Evolutionary conservation across 2,329 filamentous ascomycete genomes (phyloP).

Genomic region (Xylaria sp.): DNA sequence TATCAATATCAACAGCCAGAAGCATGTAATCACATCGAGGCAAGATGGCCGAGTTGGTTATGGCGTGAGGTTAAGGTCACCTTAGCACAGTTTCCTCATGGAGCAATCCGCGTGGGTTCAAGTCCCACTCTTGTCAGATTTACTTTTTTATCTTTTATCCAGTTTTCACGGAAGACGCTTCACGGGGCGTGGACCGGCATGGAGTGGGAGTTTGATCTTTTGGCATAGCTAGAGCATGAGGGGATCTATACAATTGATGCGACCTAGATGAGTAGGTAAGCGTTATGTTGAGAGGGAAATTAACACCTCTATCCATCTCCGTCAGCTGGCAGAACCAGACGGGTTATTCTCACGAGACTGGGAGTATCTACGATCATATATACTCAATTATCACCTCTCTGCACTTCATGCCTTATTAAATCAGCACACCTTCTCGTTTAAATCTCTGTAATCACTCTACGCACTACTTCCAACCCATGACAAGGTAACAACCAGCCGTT

Average conservation of each 20-base stretch:
- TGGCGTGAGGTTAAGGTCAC: conserved; percentile 52
- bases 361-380: no score
- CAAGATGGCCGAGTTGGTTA: conserved; percentile 54
- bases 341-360: no score
- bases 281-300: no score
- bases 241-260: no score
- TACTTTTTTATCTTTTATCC: neutral
- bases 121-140: conserved; percentile 50
- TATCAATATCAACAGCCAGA: no score
- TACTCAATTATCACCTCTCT: neutral
- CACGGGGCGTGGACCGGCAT: no score
- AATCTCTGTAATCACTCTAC: neutral
- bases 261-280: no score
- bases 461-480: neutral
- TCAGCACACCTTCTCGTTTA: neutral
- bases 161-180: neutral
- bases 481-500: neutral
- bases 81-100: conserved; percentile 45
- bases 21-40: conserved; percentile 9
- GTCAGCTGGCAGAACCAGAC: no score
- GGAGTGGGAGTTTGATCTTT: neutral
- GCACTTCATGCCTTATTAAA: neutral
- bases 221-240: no score
- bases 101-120: conserved; percentile 55
- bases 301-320: no score